Conservation (phyloP, 73 alveolate genomes). For the Paramecium tetraurelia region DNA sequence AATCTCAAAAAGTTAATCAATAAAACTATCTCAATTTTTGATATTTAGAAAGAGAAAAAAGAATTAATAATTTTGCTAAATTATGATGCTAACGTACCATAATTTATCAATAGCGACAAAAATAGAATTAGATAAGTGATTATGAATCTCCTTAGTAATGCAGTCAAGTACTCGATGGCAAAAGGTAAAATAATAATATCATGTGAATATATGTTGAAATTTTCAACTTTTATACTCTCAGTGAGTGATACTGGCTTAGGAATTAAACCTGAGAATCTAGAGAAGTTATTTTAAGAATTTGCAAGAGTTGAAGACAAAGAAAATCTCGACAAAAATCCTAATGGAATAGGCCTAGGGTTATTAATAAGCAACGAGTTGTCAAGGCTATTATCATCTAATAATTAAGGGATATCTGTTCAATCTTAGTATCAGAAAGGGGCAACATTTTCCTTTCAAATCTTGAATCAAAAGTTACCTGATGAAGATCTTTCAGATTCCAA, state of each 20-base stretch:
- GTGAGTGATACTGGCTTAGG: conserved; percentile 59
- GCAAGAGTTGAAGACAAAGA: not conserved
- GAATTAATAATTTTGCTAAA: conserved; percentile 26
- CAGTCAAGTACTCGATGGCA: conserved; percentile 50
- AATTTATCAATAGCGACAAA: conserved; percentile 35
- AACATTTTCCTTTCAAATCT: conserved; percentile 15
- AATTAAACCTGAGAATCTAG: conserved; percentile 43
- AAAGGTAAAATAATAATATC: conserved; percentile 20
- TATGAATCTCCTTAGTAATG: conserved; percentile 62
- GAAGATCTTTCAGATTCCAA: conserved; percentile 27
- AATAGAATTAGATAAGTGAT: conserved; percentile 57
- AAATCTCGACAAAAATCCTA: conserved; percentile 5
- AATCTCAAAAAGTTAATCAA: conserved; percentile 49
- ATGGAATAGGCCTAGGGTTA: conserved; percentile 61
- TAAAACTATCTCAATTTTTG: conserved; percentile 42
- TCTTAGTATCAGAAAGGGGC: conserved; percentile 3
- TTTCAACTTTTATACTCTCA: not conserved
- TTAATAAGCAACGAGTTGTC: conserved; percentile 35
- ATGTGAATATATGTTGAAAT: not conserved
- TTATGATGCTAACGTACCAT: not conserved
- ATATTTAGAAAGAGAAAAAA: conserved; percentile 27
- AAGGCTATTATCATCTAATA: not conserved
- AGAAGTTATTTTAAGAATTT: conserved; percentile 30
- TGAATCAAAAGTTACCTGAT: not conserved
- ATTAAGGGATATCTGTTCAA: conserved; percentile 46